A percentile compares a stretch with the other conserved stretches of the same genome.
Conservation (phyloP, 2,329 filamentous ascomycete genomes). For the Paraphaeosphaeria sporulosa region DNA sequence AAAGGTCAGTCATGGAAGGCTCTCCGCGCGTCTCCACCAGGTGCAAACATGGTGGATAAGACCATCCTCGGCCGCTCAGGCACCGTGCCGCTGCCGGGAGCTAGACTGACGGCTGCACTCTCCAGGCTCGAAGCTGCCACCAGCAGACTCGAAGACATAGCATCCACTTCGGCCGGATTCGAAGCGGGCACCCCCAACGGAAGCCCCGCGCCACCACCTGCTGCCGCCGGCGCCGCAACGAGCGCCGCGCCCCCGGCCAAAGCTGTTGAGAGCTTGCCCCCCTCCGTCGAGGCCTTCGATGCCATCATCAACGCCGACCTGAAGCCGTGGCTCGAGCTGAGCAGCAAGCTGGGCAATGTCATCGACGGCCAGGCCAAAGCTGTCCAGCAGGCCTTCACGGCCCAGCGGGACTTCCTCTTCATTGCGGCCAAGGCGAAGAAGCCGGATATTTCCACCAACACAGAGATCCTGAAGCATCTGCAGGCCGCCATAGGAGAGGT, state of each 20-base stretch:
- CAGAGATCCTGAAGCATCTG: constrained; percentile 84
- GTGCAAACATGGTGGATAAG: constrained; percentile 10
- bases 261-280: constrained; percentile 53
- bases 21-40: constrained; percentile 11
- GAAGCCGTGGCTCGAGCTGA: constrained; percentile 78
- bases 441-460: constrained; percentile 75
- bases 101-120: constrained; percentile 58
- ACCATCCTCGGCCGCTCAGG: constrained; percentile 24
- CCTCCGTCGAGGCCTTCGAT: constrained; percentile 89
- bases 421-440: constrained; percentile 92
- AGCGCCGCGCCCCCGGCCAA: constrained; percentile 44
- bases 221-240: constrained; percentile 38
- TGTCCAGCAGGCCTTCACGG: constrained; percentile 74
- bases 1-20: constrained; percentile 75
- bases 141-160: constrained; percentile 94
- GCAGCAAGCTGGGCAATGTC: constrained; percentile 77
- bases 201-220: constrained; percentile 40
- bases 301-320: constrained; percentile 76
- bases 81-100: constrained; percentile 25
- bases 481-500: constrained; percentile 83
- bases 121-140: constrained; percentile 94
- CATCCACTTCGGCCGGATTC: constrained; percentile 70
- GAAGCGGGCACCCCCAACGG: constrained; percentile 53
- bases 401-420: constrained; percentile 86
- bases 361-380: constrained; percentile 77